phyloP scores from a whole-genome alignment of 129 eudicot species.

The Heracleum sosnowskyi region DNA sequence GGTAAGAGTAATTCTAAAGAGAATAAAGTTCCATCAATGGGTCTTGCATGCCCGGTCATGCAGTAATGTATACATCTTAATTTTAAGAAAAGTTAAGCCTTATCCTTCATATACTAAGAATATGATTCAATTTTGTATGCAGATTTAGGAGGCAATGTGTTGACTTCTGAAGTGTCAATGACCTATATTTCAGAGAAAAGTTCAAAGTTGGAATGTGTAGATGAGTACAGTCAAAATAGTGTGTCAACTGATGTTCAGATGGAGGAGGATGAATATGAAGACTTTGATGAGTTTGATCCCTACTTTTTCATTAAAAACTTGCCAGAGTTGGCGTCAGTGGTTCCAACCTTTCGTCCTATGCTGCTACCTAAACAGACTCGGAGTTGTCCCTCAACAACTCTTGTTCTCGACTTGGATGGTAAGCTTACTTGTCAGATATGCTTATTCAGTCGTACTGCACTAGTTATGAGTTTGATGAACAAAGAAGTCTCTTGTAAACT shows the following conservation, averaged over 20 bases:
- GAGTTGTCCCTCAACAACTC: slow-evolving; percentile 92
- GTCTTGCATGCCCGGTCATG: slow-evolving; percentile 22
- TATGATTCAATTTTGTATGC: slow-evolving; percentile 13
- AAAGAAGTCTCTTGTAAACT: neutral
- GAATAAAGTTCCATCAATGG: neutral
- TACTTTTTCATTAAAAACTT: slow-evolving; percentile 80
- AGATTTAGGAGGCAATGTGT: slow-evolving; percentile 45
- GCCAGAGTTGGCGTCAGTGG: slow-evolving; percentile 81
- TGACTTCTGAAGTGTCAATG: slow-evolving; percentile 77
- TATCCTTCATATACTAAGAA: slow-evolving; percentile 5
- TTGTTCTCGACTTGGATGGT: slow-evolving; percentile 98
- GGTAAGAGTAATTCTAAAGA: slow-evolving; percentile 8
- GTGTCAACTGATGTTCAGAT: slow-evolving; percentile 46
- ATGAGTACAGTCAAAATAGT: slow-evolving; percentile 68
- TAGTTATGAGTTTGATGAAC: neutral
- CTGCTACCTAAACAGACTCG: slow-evolving; percentile 90
- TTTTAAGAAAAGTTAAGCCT: neutral
- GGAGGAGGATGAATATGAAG: slow-evolving; percentile 82
- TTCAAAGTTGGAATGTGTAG: slow-evolving; percentile 77
- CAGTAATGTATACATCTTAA: neutral
- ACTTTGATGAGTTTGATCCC: slow-evolving; percentile 94
- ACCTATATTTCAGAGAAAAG: slow-evolving; percentile 70
- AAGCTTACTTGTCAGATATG: slow-evolving; percentile 14
- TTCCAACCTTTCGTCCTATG: slow-evolving; percentile 75
- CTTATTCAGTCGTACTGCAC: neutral